Conservation (phyloP, 2,329 filamentous ascomycete genomes). For the Penicillium digitatum region DNA sequence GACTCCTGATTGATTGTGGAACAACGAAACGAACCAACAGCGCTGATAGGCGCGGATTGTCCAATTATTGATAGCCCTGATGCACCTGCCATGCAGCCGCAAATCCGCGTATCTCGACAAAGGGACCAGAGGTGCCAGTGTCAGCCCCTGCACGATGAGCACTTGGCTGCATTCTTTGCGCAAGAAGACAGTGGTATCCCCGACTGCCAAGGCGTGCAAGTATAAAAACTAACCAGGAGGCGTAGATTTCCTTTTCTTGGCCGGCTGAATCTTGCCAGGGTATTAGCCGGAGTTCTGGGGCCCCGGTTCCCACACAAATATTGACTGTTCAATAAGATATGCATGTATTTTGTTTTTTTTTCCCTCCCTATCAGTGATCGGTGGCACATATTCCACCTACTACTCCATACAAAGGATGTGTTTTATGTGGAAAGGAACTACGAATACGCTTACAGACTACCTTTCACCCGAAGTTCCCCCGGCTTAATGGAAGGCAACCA, state of each 20-base stretch:
- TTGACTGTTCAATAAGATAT: no score
- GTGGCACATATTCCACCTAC: not conserved
- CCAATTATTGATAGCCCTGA: slow-evolving; percentile 17
- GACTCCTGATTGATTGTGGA: not conserved
- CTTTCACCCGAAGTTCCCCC: not conserved
- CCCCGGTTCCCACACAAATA: not conserved
- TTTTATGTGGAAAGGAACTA: not conserved
- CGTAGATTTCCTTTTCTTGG: not conserved
- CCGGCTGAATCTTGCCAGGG: not conserved
- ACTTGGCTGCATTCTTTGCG: slow-evolving; percentile 5
- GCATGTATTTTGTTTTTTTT: no score
- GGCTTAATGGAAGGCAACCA: not conserved
- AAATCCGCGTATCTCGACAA: slow-evolving; percentile 17
- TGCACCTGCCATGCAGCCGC: slow-evolving; percentile 19
- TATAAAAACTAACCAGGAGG: not conserved
- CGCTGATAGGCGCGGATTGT: slow-evolving; percentile 23
- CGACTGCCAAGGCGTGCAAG: not conserved
- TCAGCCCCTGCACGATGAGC: slow-evolving; percentile 4
- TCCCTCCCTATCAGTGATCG: not conserved
- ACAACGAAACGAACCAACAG: not conserved
- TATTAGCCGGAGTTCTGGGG: slow-evolving; percentile 2
- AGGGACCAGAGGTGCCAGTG: slow-evolving; percentile 1
- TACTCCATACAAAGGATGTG: no score
- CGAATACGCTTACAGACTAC: not conserved
- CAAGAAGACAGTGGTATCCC: not conserved